Conservation (phyloP, 768 basidiomycete species). For the Boletus rufocinnamomeus region DNA sequence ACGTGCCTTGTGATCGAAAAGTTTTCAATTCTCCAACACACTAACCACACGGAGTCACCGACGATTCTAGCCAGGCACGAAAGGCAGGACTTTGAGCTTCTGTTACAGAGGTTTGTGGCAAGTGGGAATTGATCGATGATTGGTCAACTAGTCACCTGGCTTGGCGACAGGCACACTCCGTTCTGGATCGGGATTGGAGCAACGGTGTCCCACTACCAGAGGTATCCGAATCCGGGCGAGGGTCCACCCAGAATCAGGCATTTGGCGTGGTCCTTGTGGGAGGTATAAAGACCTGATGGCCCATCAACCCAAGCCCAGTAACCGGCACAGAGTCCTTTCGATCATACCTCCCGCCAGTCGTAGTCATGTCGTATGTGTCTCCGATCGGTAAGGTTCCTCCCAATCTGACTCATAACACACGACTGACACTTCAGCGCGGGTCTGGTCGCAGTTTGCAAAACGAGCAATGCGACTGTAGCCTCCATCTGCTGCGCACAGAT, state of each 20-base stretch:
- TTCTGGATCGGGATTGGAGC: neutral
- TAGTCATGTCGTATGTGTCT: neutral
- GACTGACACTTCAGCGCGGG: neutral
- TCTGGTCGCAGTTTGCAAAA: neutral
- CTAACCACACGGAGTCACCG: neutral
- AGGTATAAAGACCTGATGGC: neutral
- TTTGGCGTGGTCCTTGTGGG: neutral
- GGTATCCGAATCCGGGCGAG: too few species aligned
- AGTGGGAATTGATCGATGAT: neutral
- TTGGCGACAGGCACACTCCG: neutral
- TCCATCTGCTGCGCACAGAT: constrained; percentile 6
- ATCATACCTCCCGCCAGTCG: neutral
- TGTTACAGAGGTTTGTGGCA: neutral
- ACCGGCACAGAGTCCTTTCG: neutral
- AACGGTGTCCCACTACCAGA: too few species aligned
- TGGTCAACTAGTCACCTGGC: neutral
- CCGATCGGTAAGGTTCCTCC: neutral
- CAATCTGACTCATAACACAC: neutral
- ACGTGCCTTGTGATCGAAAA: neutral
- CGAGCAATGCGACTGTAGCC: constrained; percentile 9
- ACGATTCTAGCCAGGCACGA: neutral
- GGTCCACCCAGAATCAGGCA: neutral
- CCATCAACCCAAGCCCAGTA: neutral
- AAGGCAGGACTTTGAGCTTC: too few species aligned
- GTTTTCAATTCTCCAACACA: neutral